A percentile compares a stretch with the other conserved stretches of the same genome.
These are phyloP conservation scores for Triticum turgidum DNA, from an alignment of 176 grass and related monocot genomes.

Conservation along the genomic window DNA sequence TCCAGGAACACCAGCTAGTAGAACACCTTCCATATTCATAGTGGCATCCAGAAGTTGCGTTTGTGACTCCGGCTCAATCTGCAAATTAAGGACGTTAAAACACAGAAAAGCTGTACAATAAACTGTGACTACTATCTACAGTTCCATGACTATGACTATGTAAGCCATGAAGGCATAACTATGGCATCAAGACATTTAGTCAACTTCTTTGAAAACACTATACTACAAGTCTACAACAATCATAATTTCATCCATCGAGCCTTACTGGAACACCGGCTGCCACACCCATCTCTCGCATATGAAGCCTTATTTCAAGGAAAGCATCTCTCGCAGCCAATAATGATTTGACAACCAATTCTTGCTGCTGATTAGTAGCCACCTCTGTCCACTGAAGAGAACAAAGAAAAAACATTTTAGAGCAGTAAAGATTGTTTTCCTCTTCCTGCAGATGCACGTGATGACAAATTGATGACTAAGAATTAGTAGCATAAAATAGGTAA, in stretches of 20 bases:
- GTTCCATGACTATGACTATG: neutral
- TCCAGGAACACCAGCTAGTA: slow-evolving; percentile 90
- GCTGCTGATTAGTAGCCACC: slow-evolving; percentile 46
- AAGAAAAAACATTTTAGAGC: neutral
- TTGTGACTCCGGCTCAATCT: slow-evolving; percentile 94
- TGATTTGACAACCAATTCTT: slow-evolving; percentile 67
- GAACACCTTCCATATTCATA: slow-evolving; percentile 81
- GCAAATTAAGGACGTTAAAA: slow-evolving; percentile 5
- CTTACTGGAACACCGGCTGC: slow-evolving; percentile 87
- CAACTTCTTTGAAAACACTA: neutral
- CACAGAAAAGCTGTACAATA: neutral
- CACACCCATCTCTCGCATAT: slow-evolving; percentile 82
- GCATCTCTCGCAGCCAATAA: slow-evolving; percentile 64
- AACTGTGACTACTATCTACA: slow-evolving; percentile 10
- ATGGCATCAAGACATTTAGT: neutral
- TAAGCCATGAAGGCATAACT: neutral
- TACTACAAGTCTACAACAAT: neutral
- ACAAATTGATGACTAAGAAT: neutral
- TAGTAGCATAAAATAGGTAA: neutral
- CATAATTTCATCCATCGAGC: slow-evolving; percentile 22
- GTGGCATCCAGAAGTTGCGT: slow-evolving; percentile 70
- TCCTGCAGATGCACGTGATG: neutral
- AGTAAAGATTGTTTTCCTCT: slow-evolving; percentile 5
- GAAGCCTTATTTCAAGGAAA: slow-evolving; percentile 68
- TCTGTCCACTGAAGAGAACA: slow-evolving; percentile 69